Percentiles rank a stretch among this genome's conserved stretches.
phyloP scores from a whole-genome alignment of 176 grass and related monocot genomes.

The Carex littledalei region DNA sequence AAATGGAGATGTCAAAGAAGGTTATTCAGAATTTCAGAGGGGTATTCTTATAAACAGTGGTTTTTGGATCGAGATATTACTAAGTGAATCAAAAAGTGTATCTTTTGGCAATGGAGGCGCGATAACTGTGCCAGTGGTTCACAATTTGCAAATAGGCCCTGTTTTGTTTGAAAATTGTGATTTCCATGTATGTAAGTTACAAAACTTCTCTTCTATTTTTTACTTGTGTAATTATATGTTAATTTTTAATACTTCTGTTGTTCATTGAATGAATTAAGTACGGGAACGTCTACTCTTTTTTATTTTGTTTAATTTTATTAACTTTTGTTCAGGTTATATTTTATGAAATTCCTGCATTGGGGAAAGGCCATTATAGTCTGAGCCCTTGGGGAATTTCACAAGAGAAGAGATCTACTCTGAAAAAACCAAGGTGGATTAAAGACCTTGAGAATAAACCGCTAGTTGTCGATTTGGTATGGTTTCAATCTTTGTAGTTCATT shows the following conservation, averaged over 20 bases:
- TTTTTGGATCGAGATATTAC: conserved; percentile 45
- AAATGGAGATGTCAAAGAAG: conserved; percentile 28
- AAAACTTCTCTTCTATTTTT: neutral
- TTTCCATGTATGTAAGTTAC: conserved; percentile 95
- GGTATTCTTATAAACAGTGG: conserved; percentile 41
- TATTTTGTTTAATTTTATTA: conserved; percentile 8
- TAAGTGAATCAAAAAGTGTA: conserved; percentile 29
- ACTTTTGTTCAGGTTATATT: conserved; percentile 62
- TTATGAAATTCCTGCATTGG: conserved; percentile 59
- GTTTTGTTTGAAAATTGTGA: conserved; percentile 40
- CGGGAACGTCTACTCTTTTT: neutral
- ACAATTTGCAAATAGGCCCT: conserved; percentile 46
- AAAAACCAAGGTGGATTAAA: conserved; percentile 71
- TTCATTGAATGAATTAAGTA: conserved; percentile 6
- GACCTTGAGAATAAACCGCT: conserved; percentile 44
- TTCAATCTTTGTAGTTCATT: neutral
- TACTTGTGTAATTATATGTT: neutral
- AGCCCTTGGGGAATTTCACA: conserved; percentile 36
- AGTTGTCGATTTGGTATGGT: conserved; percentile 70
- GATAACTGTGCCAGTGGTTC: conserved; percentile 37
- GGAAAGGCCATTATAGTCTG: conserved; percentile 72
- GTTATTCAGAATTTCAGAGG: conserved; percentile 43
- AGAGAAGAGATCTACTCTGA: conserved; percentile 27
- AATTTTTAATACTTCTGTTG: neutral
- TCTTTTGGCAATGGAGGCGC: neutral